Evolutionary conservation across 345 rosid genomes (phyloP).

Genomic region (Citrus reticulata): DNA sequence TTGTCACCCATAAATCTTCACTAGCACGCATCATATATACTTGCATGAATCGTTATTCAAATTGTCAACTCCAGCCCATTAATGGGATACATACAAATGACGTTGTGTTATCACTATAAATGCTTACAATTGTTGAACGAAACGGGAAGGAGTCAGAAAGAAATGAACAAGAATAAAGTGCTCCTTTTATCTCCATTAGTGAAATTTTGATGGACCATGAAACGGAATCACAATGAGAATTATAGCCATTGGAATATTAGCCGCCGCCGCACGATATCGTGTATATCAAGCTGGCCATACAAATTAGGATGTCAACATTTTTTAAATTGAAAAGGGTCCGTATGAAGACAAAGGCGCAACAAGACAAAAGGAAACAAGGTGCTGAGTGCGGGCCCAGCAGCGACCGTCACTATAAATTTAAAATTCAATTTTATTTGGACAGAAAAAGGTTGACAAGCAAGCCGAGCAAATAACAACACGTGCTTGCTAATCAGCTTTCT

Average conservation of each 20-base stretch:
- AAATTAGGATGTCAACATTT: background rate
- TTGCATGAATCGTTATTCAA: no score
- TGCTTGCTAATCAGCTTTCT: background rate
- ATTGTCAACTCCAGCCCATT: no score
- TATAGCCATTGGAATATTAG: background rate
- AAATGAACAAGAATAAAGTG: background rate
- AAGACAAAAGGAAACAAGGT: background rate
- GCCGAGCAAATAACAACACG: conserved; percentile 1
- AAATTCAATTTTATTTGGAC: background rate
- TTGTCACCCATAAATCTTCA: background rate
- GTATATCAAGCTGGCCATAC: background rate
- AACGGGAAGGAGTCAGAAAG: background rate
- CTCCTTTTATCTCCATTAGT: background rate
- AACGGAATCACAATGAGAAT: background rate
- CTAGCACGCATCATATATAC: background rate
- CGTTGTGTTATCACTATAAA: no score
- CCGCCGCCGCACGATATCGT: conserved; percentile 11
- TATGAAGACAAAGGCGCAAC: background rate
- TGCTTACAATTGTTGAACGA: background rate
- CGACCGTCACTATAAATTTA: background rate
- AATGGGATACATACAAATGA: no score
- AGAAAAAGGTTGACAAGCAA: background rate
- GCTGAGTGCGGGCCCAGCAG: background rate
- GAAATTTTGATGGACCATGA: background rate
- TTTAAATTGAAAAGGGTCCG: background rate